Base-by-base conservation (phyloP, 1,284 basidiomycete species). In the Sphagnurus paluster region DNA sequence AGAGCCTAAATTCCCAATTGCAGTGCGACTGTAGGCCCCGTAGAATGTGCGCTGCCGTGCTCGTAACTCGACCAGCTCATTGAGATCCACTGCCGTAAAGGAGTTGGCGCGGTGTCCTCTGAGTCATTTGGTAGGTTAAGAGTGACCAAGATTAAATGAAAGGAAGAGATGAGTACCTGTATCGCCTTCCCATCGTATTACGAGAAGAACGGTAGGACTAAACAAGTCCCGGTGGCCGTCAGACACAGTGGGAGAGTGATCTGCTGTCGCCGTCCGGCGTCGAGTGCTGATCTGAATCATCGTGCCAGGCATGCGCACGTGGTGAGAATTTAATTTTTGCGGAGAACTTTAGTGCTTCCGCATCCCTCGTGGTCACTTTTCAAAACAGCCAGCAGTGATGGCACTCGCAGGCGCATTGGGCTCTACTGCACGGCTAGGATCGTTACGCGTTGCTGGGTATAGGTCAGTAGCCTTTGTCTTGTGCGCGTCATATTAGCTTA, bases 11-110 rank as follows among this genome's bases (percentile, higher is more conserved):
- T 82, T 81, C 14, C 80, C 80, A 7, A 93, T 71, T 0, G 88
- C 88, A 1, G 83, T 87, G 21, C 90, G 79, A 24, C 75, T 75
- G 60, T 92, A 93, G 19, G 89, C 90, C 16, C 90, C 89, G 49
- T 90, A 77, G 58, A 90, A 91, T 0, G 89, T 92, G 35, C 90
- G 74, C 55, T 88, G 84, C 23, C 87, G 76, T 1, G 89, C 89
- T 16, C 90, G 77, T 17, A 91, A 66, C 61, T 92, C 88, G 10
- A 82, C 79, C 41, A 89, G 76, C 59, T 89, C 85, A 41, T 75
- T 74, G 16, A 80, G 57, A 60, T 88, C 86, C 14, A 70, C 56
- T 0, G 82, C 69, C 17, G 70, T 62, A 56, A 84, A 87, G 0
- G 82, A 84, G 36, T 72, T 55, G 13, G 75, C 70, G 21, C 81